These are phyloP conservation scores for Acanthamoeba polyphaga DNA, from an alignment of 208 protist species.

Conservation along the genomic window DNA sequence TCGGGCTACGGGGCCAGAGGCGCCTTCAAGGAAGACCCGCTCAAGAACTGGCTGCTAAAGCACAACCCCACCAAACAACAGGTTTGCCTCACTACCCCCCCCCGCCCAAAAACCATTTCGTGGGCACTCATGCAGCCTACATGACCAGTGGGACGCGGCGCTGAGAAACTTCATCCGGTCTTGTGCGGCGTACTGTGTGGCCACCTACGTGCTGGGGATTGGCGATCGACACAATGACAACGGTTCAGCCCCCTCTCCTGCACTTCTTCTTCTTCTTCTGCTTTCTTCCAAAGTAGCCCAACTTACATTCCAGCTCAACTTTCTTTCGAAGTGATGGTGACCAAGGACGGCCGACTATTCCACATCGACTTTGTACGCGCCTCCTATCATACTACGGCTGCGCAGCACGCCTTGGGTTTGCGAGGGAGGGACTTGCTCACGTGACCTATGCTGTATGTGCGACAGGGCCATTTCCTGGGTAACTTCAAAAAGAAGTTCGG, in stretches of 20 bases:
- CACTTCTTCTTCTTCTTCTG: neutral
- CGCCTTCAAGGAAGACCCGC: conserved; percentile 30
- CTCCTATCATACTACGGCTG: neutral
- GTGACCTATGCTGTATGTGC: neutral
- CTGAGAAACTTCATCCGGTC: conserved; percentile 9
- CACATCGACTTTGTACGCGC: conserved; percentile 92
- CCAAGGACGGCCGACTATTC: neutral
- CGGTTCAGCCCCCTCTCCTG: neutral
- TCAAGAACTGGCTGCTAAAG: conserved; percentile 17
- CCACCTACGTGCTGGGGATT: conserved; percentile 95
- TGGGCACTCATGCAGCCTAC: too few relatives aligned
- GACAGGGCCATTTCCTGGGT: conserved; percentile 91
- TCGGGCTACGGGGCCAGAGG: conserved; percentile 17
- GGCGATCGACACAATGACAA: conserved; percentile 93
- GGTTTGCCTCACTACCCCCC: neutral
- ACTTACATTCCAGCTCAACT: neutral
- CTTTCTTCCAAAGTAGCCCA: too few relatives aligned
- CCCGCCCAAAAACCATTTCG: too few relatives aligned
- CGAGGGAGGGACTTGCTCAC: neutral
- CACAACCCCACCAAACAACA: conserved; percentile 33
- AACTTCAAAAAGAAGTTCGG: conserved; percentile 88
- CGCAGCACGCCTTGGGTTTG: neutral
- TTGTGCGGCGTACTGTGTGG: conserved; percentile 91
- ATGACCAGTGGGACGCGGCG: neutral
- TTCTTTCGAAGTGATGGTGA: neutral